phyloP scores from a whole-genome alignment of 768 basidiomycete species.

The Clathrus columnatus region DNA sequence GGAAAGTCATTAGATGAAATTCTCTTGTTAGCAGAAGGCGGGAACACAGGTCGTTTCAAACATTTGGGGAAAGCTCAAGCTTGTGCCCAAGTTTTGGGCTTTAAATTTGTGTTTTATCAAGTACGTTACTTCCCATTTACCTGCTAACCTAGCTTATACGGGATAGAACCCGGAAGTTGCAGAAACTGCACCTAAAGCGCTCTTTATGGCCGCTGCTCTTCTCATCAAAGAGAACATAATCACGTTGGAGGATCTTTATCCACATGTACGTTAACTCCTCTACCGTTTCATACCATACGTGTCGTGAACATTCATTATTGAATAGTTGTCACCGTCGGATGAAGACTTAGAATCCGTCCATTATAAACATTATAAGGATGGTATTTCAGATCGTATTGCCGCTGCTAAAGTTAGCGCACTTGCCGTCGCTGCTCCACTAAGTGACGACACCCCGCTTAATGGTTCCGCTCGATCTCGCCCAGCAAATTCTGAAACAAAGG shows the following conservation, averaged over 20 bases:
- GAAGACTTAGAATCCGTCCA: conserved; percentile 56
- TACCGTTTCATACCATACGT: neutral
- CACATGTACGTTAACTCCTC: conserved; percentile 56
- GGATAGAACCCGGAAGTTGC: conserved; percentile 45
- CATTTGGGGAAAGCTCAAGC: conserved; percentile 43
- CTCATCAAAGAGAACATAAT: conserved; percentile 88
- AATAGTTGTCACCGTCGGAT: conserved; percentile 66
- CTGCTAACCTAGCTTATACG: neutral
- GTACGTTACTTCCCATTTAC: conserved; percentile 32
- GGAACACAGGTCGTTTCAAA: conserved; percentile 10
- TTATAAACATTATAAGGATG: conserved; percentile 54
- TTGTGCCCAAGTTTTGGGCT: conserved; percentile 89
- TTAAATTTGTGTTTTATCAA: conserved; percentile 91
- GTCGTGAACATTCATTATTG: conserved; percentile 1
- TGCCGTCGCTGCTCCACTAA: conserved; percentile 78
- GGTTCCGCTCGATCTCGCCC: conserved; percentile 32
- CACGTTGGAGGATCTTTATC: conserved; percentile 78
- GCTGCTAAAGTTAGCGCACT: conserved; percentile 67
- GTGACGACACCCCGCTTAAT: conserved; percentile 33
- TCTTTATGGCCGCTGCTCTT: conserved; percentile 78
- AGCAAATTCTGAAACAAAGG: conserved; percentile 30
- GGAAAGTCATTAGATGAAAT: conserved; percentile 64
- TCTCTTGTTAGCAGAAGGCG: conserved; percentile 42
- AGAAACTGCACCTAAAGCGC: conserved; percentile 57
- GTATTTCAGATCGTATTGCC: conserved; percentile 54